These are phyloP conservation scores for Thamnidium elegans DNA, from an alignment of 192 early-diverging fungal species.

Conservation along the genomic window DNA sequence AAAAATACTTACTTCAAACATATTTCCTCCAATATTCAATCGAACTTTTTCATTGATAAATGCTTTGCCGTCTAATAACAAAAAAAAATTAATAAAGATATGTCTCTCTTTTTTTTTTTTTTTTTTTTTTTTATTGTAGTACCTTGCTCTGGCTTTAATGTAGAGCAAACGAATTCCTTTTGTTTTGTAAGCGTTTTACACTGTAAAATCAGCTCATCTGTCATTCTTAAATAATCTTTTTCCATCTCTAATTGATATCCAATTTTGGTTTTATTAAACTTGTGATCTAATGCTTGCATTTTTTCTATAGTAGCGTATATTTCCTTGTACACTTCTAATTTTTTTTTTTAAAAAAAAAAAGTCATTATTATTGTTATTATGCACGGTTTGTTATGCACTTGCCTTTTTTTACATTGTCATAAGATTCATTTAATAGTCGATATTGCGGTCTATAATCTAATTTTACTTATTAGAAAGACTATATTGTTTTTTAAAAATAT, in stretches of 20 bases:
- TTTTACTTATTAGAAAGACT: no score
- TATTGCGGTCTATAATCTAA: constrained; percentile 27
- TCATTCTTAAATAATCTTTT: constrained; percentile 16
- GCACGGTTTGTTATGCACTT: neutral
- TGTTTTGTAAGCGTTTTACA: constrained; percentile 10
- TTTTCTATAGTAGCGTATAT: constrained; percentile 17
- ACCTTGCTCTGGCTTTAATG: constrained; percentile 8
- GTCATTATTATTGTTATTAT: neutral
- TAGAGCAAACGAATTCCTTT: neutral
- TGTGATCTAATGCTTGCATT: constrained; percentile 15
- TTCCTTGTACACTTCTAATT: constrained; percentile 23
- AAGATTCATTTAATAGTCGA: constrained; percentile 22
- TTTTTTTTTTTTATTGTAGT: neutral
- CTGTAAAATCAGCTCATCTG: neutral
- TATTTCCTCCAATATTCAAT: constrained; percentile 24
- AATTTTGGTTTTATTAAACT: constrained; percentile 12
- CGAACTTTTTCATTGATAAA: constrained; percentile 9
- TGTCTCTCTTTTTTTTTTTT: no score
- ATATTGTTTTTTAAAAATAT: no score
- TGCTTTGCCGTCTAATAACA: neutral
- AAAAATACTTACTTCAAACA: constrained; percentile 28
- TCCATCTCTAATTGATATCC: constrained; percentile 11
- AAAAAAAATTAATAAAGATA: no score
- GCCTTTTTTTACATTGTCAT: constrained; percentile 6
- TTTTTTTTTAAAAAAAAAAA: no score